A percentile compares a stretch with the other conserved stretches of the same genome.
These are phyloP conservation scores for Gynandropsis gynandra DNA, from an alignment of 345 rosid genomes.

Conservation along the genomic window DNA sequence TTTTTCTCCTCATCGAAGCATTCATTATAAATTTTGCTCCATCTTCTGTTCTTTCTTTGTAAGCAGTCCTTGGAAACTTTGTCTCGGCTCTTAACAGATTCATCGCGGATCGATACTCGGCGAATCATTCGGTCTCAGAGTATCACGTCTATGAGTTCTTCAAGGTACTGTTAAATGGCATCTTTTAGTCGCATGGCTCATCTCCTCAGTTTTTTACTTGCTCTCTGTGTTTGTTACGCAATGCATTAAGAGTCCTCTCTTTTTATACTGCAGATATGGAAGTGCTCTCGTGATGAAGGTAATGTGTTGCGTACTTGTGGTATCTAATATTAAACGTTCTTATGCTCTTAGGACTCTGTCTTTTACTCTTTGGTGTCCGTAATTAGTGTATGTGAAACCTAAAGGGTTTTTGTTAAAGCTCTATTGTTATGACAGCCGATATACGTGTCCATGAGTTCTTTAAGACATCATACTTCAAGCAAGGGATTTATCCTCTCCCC, in stretches of 20 bases:
- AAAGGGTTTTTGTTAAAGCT: conserved; percentile 7
- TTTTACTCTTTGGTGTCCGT: not conserved
- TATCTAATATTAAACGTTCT: conserved; percentile 2
- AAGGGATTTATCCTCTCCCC: conserved; percentile 87
- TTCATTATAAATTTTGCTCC: conserved; percentile 7
- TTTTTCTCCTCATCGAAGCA: not conserved
- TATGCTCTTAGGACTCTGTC: conserved; percentile 3
- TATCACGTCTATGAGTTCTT: conserved; percentile 94
- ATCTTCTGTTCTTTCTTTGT: conserved; percentile 12
- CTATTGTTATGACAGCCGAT: conserved; percentile 55
- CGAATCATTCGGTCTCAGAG: conserved; percentile 70
- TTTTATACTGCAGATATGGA: conserved; percentile 77
- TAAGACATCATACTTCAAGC: conserved; percentile 84
- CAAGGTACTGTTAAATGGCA: too few species aligned
- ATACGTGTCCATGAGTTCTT: conserved; percentile 94
- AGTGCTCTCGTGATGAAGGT: conserved; percentile 96
- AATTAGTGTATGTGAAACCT: conserved; percentile 7
- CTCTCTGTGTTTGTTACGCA: conserved; percentile 7
- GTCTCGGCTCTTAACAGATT: conserved; percentile 89
- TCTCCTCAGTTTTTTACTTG: too few species aligned
- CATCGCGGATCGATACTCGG: conserved; percentile 78
- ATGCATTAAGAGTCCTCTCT: conserved; percentile 3
- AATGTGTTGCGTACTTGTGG: conserved; percentile 16
- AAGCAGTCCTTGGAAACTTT: conserved; percentile 87
- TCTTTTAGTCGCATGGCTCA: too few species aligned